phyloP scores from a whole-genome alignment of 257 asterid genomes.

The Euphrasia confusa region DNA sequence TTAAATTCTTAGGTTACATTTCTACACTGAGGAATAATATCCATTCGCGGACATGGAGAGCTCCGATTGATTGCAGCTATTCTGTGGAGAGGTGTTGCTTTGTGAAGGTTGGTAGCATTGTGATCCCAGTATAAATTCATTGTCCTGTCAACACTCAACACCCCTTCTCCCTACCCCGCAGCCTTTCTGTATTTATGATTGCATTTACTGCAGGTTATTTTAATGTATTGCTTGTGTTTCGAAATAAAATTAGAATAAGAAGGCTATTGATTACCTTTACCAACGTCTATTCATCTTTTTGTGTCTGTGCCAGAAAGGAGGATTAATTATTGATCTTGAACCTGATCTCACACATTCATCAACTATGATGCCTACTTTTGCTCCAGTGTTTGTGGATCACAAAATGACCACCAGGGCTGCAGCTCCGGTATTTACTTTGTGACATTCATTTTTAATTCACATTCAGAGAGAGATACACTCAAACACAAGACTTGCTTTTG shows the following conservation, averaged over 20 bases:
- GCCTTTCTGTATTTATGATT: slow-evolving; percentile 9
- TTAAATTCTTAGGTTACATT: slow-evolving; percentile 56
- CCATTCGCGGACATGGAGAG: slow-evolving; percentile 98
- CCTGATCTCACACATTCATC: slow-evolving; percentile 92
- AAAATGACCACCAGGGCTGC: slow-evolving; percentile 98
- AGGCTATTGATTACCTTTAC: background rate
- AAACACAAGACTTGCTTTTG: slow-evolving; percentile 3
- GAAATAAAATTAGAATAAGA: too few species aligned
- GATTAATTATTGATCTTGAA: slow-evolving; percentile 78
- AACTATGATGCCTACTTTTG: slow-evolving; percentile 95
- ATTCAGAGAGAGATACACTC: background rate
- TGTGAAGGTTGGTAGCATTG: slow-evolving; percentile 59
- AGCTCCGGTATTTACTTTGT: slow-evolving; percentile 65
- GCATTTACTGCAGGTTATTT: too few species aligned
- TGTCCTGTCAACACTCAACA: slow-evolving; percentile 8
- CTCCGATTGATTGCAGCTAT: slow-evolving; percentile 89
- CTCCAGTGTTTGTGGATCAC: slow-evolving; percentile 94
- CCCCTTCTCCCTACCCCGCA: background rate
- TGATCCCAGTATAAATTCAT: slow-evolving; percentile 17
- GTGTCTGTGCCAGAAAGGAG: slow-evolving; percentile 61
- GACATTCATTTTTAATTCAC: slow-evolving; percentile 9
- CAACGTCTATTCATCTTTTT: slow-evolving; percentile 15
- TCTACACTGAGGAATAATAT: slow-evolving; percentile 91
- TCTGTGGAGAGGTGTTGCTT: slow-evolving; percentile 84
- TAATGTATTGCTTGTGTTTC: background rate